phyloP scores from a whole-genome alignment of 75 land plant genomes.

The Adiantum capillusveneris region DNA sequence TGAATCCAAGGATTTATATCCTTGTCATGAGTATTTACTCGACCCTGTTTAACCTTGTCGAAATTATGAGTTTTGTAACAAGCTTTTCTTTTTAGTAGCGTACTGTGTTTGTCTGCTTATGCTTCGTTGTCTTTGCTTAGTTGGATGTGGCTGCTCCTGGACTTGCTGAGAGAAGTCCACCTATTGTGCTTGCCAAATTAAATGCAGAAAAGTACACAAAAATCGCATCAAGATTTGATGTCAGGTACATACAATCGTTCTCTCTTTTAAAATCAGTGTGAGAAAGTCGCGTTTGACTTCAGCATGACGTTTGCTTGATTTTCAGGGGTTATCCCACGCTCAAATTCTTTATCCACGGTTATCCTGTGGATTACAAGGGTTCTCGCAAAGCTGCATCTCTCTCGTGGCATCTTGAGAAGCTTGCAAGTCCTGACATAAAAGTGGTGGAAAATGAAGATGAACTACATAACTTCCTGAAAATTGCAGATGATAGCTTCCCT shows the following conservation, averaged over 20 bases:
- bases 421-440: conserved; percentile 63
- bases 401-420: conserved; percentile 45
- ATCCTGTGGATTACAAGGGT: conserved; percentile 69
- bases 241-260: conserved; percentile 48
- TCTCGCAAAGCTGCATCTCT: conserved; percentile 67
- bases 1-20: too few species aligned
- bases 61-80: too few species aligned
- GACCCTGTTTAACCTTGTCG: too few species aligned
- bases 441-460: conserved; percentile 46
- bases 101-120: conserved; percentile 2
- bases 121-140: conserved; percentile 25
- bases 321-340: conserved; percentile 76
- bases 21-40: too few species aligned
- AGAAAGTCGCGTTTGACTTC: too few species aligned
- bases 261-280: neutral
- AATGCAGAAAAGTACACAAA: conserved; percentile 70
- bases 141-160: conserved; percentile 76
- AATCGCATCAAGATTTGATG: conserved; percentile 53
- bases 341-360: conserved; percentile 76
- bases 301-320: neutral
- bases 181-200: conserved; percentile 69
- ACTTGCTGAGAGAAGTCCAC: conserved; percentile 41
- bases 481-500: conserved; percentile 50
- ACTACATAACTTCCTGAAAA: conserved; percentile 40
- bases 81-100: too few species aligned